phyloP scores from a whole-genome alignment of 805 yeast genomes.

The Yarrowia sp. region DNA sequence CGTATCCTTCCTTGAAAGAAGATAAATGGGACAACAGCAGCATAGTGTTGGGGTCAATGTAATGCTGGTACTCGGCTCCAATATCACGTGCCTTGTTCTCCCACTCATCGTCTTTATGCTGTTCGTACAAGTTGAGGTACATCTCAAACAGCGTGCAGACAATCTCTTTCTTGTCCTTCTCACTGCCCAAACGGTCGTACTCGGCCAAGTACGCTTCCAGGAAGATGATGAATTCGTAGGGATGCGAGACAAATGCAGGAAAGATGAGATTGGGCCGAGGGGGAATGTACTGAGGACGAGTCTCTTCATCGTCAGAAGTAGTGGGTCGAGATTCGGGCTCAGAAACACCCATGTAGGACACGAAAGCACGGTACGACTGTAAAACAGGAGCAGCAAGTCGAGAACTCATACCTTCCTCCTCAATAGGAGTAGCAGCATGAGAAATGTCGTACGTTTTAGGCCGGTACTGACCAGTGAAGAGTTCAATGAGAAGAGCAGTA shows the following conservation, averaged over 20 bases:
- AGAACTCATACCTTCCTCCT: slow-evolving; percentile 24
- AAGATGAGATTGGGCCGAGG: slow-evolving; percentile 87
- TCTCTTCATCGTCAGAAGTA: slow-evolving; percentile 19
- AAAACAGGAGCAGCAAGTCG: slow-evolving; percentile 39
- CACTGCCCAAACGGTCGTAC: slow-evolving; percentile 66
- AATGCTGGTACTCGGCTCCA: slow-evolving; percentile 46
- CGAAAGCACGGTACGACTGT: slow-evolving; percentile 58
- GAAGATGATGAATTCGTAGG: slow-evolving; percentile 85
- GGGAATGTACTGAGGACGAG: slow-evolving; percentile 73
- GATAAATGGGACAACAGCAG: slow-evolving; percentile 56
- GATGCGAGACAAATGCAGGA: slow-evolving; percentile 80
- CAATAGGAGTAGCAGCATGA: background rate
- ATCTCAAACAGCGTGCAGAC: slow-evolving; percentile 78
- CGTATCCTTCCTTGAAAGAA: slow-evolving; percentile 37
- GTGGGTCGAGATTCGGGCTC: background rate
- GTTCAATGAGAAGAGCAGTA: slow-evolving; percentile 75
- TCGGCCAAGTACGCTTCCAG: slow-evolving; percentile 85
- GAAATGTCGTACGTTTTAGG: slow-evolving; percentile 41
- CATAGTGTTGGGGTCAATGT: slow-evolving; percentile 56
- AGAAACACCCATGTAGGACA: slow-evolving; percentile 48
- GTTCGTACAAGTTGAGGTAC: slow-evolving; percentile 61
- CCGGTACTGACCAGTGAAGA: slow-evolving; percentile 80
- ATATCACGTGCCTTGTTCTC: slow-evolving; percentile 58
- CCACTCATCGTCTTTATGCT: slow-evolving; percentile 53
- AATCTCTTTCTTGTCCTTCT: slow-evolving; percentile 68